Percentiles rank a stretch among this genome's conserved stretches.
Evolutionary conservation across 768 basidiomycete genomes (phyloP).

Genomic region (Hebeloma cylindrosporum): DNA sequence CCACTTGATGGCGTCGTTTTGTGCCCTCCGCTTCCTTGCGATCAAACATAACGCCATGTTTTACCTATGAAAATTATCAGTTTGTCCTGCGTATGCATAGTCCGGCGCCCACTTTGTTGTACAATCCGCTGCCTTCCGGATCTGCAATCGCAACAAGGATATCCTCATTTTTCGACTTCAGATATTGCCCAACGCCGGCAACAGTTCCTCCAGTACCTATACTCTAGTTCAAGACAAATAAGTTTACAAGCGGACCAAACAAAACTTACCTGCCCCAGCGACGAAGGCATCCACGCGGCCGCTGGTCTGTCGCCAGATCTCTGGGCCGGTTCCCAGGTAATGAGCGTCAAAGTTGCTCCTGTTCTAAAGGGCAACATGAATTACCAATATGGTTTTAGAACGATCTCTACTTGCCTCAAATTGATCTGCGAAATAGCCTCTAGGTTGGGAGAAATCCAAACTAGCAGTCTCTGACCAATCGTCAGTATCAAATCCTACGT

Average conservation of each 20-base stretch:
- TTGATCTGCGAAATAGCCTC: constrained; percentile 95
- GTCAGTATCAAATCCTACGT: constrained; percentile 37
- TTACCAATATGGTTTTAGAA: neutral
- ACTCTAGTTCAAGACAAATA: neutral
- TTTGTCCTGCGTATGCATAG: neutral
- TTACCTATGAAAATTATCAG: constrained; percentile 49
- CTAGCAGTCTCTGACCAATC: constrained; percentile 29
- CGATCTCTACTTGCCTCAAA: constrained; percentile 58
- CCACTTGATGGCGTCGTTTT: constrained; percentile 90
- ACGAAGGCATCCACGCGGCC: constrained; percentile 84
- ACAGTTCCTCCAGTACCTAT: constrained; percentile 97
- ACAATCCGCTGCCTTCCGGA: constrained; percentile 92
- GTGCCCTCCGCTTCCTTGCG: constrained; percentile 91
- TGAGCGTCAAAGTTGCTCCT: constrained; percentile 90
- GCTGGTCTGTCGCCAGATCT: constrained; percentile 92
- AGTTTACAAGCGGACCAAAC: neutral
- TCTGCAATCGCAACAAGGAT: constrained; percentile 79
- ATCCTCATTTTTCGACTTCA: constrained; percentile 72
- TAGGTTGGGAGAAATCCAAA: constrained; percentile 41
- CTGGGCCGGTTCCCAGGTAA: constrained; percentile 86
- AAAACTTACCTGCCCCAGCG: constrained; percentile 71
- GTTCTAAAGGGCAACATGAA: constrained; percentile 49
- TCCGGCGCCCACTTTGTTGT: constrained; percentile 69
- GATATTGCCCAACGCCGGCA: constrained; percentile 75
- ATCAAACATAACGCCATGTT: constrained; percentile 94